Evolutionary conservation across 2,329 filamentous ascomycete species (phyloP), one percentile per base, ranked within the genome.

Genomic region (Alternaria brassicicola): DNA sequence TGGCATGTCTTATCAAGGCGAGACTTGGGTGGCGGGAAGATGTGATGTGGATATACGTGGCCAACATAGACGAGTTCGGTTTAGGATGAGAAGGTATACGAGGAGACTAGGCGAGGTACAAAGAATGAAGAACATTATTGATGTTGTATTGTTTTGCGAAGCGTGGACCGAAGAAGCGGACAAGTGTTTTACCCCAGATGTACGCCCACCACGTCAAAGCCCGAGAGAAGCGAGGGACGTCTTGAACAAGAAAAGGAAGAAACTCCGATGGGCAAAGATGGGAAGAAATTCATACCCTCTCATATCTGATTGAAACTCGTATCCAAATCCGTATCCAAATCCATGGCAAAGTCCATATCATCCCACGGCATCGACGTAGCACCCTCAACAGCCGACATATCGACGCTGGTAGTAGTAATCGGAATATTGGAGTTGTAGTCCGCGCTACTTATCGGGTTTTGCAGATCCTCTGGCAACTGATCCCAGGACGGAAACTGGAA

Each of bases 301-400:
- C 52, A 53, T 21, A 57, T 48, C 31, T 52, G 17, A 19, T 62
- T 55, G 17, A 67, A 53, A 42, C 51, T 52, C 17, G 67, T 12
- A 54, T 69, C 57, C 48, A 70, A 15, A 35, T 72, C 65, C 39
- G 69, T 36, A 61, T 76, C 73, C 63, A 71, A 62, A 47, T 73
- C 69, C 63, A 74, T 69, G 12, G 63, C 59, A 47, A 77, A 76
- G n/a, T 62, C 65, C 56, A 74, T 52, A 26, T 76, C 72, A 50
- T 75, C 73, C 73, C 73, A 76, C 3, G 59, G 42, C 64, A 69
- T 64, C 6, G 51, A 45, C 28, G 48, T 42, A 13, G 49, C 41
- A n/a, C 30, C 53, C 9, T 62, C 48, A 6, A 45, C 52, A 35
- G 33, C 39, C 49, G 61, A 45, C 19, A 62, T 52, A 23, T 54